phyloP scores from a whole-genome alignment of 257 asterid genomes.

The Pogostemon cablin region DNA sequence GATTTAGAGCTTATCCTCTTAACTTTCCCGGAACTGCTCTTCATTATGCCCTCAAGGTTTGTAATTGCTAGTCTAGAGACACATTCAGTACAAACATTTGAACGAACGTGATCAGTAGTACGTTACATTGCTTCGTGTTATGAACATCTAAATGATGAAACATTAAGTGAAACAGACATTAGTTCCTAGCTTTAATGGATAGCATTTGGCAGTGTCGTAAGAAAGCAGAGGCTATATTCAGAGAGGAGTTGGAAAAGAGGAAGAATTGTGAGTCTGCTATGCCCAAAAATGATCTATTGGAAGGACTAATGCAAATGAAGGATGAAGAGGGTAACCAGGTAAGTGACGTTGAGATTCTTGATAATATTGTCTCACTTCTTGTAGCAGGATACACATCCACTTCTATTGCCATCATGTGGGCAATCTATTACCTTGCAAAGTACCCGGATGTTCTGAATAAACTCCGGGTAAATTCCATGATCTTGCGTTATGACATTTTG shows the following conservation, averaged over 20 bases:
- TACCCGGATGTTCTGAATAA: conserved; percentile 46
- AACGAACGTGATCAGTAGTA: neutral
- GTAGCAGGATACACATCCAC: conserved; percentile 52
- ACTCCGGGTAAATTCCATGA: conserved; percentile 42
- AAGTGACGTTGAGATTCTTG: conserved; percentile 48
- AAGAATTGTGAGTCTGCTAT: conserved; percentile 25
- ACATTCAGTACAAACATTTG: neutral
- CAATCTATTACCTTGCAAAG: conserved; percentile 46
- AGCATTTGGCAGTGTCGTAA: conserved; percentile 49
- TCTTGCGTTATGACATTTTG: neutral
- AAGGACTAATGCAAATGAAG: conserved; percentile 42
- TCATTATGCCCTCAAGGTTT: conserved; percentile 49
- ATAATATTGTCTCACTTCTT: conserved; percentile 47
- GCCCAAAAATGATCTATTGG: conserved; percentile 44
- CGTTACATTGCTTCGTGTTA: neutral
- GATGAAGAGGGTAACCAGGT: conserved; percentile 44
- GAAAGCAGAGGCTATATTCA: conserved; percentile 42
- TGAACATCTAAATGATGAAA: neutral
- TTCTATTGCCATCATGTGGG: conserved; percentile 50
- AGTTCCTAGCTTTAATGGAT: no score
- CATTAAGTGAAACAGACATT: no score
- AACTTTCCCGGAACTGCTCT: conserved; percentile 54
- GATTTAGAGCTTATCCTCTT: conserved; percentile 53
- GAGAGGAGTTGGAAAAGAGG: conserved; percentile 53
- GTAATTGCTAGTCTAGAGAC: neutral